Evolutionary conservation across 2,329 filamentous ascomycete species (phyloP).

Genomic region (Penicillium psychrosexuale): DNA sequence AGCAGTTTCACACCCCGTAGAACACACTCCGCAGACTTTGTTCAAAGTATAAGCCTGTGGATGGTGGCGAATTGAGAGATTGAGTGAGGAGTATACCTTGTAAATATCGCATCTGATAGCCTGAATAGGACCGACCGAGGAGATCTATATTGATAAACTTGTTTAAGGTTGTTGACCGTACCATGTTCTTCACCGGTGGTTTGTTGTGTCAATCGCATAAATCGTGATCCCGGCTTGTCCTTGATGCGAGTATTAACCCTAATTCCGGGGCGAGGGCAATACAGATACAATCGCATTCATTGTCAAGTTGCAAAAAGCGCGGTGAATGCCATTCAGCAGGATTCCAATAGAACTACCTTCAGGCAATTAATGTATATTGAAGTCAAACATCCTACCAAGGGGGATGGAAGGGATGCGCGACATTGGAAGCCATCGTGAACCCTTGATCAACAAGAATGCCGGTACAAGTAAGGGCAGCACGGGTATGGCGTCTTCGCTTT

Average conservation of each 20-base stretch:
- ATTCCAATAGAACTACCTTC: slow-evolving; percentile 9
- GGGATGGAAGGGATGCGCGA: slow-evolving; percentile 27
- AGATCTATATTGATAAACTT: neutral
- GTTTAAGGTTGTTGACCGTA: neutral
- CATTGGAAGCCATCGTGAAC: slow-evolving; percentile 23
- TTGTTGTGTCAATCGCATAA: neutral
- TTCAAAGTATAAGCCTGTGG: slow-evolving; percentile 6
- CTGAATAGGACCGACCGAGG: neutral
- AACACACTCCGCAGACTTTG: neutral
- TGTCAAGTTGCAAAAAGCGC: neutral
- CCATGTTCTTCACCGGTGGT: neutral
- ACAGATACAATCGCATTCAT: neutral
- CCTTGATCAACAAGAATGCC: slow-evolving; percentile 24
- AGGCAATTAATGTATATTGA: slow-evolving; percentile 17
- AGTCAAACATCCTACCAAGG: slow-evolving; percentile 17
- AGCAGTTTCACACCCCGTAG: slow-evolving; percentile 12
- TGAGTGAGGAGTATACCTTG: neutral
- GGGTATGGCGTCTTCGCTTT: slow-evolving; percentile 6
- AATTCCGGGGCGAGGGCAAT: neutral
- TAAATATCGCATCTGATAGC: neutral
- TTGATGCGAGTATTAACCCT: neutral
- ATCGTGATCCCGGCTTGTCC: neutral
- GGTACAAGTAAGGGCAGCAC: slow-evolving; percentile 25
- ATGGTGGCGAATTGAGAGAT: slow-evolving; percentile 11
- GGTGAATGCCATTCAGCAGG: neutral